Percentiles rank a stretch among this genome's conserved stretches.
Conservation (phyloP, 78 protist species). For the Thecamonas trahens region DNA sequence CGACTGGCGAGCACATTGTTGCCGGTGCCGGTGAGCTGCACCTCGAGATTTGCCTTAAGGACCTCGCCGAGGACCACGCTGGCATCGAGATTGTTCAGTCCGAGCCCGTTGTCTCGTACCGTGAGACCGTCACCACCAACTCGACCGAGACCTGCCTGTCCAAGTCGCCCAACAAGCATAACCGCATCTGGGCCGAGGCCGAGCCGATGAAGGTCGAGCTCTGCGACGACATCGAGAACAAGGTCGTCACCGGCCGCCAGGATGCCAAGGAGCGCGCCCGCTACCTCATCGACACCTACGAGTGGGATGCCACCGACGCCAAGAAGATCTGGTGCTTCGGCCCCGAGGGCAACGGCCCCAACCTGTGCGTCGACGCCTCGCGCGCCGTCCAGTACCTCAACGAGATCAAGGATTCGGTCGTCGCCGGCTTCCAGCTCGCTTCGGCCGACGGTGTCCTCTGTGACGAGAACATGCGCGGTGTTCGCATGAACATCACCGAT, state of each 20-base stretch:
- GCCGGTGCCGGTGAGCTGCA: conserved; percentile 99
- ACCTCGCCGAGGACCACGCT: too few relatives aligned
- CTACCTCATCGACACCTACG: conserved; percentile 70
- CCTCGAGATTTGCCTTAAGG: conserved; percentile 97
- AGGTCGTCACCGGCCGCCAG: conserved; percentile 42
- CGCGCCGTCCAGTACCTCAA: conserved; percentile 80
- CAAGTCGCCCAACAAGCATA: conserved; percentile 99
- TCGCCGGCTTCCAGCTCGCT: conserved; percentile 93
- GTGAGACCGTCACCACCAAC: conserved; percentile 84
- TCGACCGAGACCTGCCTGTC: conserved; percentile 65
- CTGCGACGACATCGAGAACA: conserved; percentile 77
- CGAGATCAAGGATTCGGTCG: conserved; percentile 94
- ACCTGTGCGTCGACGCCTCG: conserved; percentile 84
- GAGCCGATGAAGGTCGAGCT: conserved; percentile 87
- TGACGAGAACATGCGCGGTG: conserved; percentile 95
- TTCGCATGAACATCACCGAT: conserved; percentile 83
- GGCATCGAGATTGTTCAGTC: conserved; percentile 80
- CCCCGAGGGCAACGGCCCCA: conserved; percentile 93
- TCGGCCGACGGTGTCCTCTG: conserved; percentile 91
- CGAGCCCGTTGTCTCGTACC: conserved; percentile 97
- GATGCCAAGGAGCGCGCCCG: conserved; percentile 81
- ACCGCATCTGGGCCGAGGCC: conserved; percentile 92
- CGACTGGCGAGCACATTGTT: conserved; percentile 98
- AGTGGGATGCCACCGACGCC: conserved; percentile 80
- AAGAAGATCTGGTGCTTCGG: conserved; percentile 96